Base-by-base conservation (phyloP, 2,329 filamentous ascomycete species). In the Xylaria sp. region DNA sequence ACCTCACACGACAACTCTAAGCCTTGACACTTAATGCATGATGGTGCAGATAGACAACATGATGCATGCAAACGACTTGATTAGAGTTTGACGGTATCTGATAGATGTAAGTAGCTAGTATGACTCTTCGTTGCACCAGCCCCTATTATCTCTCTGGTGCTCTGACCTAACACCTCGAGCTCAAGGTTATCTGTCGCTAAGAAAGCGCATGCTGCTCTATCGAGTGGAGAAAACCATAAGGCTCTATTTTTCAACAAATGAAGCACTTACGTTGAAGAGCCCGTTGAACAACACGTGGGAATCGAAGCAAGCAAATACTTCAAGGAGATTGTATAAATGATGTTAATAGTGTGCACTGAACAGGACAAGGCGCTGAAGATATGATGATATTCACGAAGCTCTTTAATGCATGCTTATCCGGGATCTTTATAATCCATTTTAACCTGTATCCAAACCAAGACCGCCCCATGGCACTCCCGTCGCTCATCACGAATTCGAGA, bases 391-490 rank as follows among this genome's bases (percentile, higher is more conserved):
- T 38, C 17, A 29, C 15, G 22, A 42, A 20, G 33, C 50, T 56
- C 33, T 44, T 31, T 15, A 10, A 49, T 63, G 33, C 61, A 57
- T 39, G 22, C 50, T 55, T 51, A 57, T 58, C 27, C 6, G 4
- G 25, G 11, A 25, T 29, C 25, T 7, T 15, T 33, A 27, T 44
- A 29, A 54, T 58, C 53, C 31, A 38, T 36, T 36, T 50, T 36
- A 25, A 44, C 56, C 42, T 36, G 33, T 53, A 53, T 57, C 49
- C 54, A 61, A 61, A 20, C 54, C 38, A 55, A 58, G 47, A 20
- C 39, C 38, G 29, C 13, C 33, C 20, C 50, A 51, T 45, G 36
- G n/a, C 22, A 25, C 42, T 31, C 54, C 22, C 27, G 60, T 42
- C n/a, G n/a, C n/a, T n/a, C 33, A 57, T 33, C 49, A 42, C 25